These are phyloP conservation scores for Alliaria petiolata DNA, from an alignment of 345 rosid genomes.

Conservation along the genomic window DNA sequence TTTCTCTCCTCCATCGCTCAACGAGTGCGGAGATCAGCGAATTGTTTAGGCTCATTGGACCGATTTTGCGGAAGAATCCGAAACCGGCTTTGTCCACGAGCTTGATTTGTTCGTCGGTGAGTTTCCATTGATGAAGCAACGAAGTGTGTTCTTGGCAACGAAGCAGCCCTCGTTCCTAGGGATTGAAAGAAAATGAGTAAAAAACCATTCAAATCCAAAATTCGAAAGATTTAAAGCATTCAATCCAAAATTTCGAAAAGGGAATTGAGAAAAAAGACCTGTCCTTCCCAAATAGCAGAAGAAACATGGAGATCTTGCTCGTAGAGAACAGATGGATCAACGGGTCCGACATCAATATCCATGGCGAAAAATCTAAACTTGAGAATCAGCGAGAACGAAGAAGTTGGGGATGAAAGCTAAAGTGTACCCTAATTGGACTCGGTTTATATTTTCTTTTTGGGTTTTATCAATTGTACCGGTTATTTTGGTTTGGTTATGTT, in stretches of 20 bases:
- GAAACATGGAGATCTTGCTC: conserved; percentile 39
- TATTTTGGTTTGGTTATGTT: neutral
- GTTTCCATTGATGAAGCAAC: conserved; percentile 61
- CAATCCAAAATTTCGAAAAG: neutral
- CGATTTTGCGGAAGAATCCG: conserved; percentile 52
- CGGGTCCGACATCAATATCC: conserved; percentile 39
- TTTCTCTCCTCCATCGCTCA: conserved; percentile 79
- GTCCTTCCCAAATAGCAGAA: conserved; percentile 41
- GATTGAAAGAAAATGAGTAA: neutral
- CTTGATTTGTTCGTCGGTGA: conserved; percentile 49
- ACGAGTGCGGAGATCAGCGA: conserved; percentile 64
- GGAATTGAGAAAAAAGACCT: conserved; percentile 4
- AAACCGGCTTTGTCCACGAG: conserved; percentile 73
- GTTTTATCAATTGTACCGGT: neutral
- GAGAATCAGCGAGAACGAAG: neutral
- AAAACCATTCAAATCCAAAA: neutral
- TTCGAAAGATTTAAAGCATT: neutral
- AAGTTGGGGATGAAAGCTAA: neutral
- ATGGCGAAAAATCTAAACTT: neutral
- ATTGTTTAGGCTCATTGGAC: conserved; percentile 66
- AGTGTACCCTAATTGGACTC: conserved; percentile 4
- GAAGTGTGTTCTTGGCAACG: conserved; percentile 84
- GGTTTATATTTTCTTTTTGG: neutral
- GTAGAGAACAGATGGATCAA: conserved; percentile 34
- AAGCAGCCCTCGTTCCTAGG: conserved; percentile 64